Evolutionary conservation across 164 flowering plant genomes (phyloP).

Genomic region (Magnolia officinalis): DNA sequence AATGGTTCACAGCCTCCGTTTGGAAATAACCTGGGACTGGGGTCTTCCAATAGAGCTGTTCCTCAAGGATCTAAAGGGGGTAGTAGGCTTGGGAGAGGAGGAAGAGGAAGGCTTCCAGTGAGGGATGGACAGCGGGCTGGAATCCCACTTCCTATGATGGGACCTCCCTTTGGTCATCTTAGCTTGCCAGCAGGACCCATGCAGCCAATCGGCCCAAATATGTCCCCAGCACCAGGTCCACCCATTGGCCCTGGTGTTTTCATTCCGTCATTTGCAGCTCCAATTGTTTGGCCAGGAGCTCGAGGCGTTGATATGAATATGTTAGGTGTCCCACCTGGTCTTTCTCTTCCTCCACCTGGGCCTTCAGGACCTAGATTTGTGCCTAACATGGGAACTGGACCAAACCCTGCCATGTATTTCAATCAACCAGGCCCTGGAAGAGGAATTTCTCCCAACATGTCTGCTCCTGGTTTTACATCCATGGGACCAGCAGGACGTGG

Average conservation of each 20-base stretch:
- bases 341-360: slow-evolving; percentile 61
- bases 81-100: slow-evolving; percentile 63
- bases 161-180: slow-evolving; percentile 80
- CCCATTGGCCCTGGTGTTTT: slow-evolving; percentile 78
- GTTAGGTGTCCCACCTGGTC: slow-evolving; percentile 66
- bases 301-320: slow-evolving; percentile 80
- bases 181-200: slow-evolving; percentile 82
- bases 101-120: slow-evolving; percentile 70
- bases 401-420: slow-evolving; percentile 63
- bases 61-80: slow-evolving; percentile 61
- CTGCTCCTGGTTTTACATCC: slow-evolving; percentile 64
- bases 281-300: slow-evolving; percentile 83
- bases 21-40: slow-evolving; percentile 54
- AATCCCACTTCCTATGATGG: slow-evolving; percentile 66
- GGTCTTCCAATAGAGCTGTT: slow-evolving; percentile 45
- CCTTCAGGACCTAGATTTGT: slow-evolving; percentile 67
- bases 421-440: slow-evolving; percentile 69
- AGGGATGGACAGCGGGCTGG: slow-evolving; percentile 72
- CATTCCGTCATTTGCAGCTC: slow-evolving; percentile 76
- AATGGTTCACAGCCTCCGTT: slow-evolving; percentile 52
- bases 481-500: slow-evolving; percentile 57
- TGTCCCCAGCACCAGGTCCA: slow-evolving; percentile 90
- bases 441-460: slow-evolving; percentile 50
- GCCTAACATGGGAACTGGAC: slow-evolving; percentile 53
- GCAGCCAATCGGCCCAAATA: slow-evolving; percentile 66